Conservation (phyloP, 345 rosid genomes). For the Abelmoschus esculentus region DNA sequence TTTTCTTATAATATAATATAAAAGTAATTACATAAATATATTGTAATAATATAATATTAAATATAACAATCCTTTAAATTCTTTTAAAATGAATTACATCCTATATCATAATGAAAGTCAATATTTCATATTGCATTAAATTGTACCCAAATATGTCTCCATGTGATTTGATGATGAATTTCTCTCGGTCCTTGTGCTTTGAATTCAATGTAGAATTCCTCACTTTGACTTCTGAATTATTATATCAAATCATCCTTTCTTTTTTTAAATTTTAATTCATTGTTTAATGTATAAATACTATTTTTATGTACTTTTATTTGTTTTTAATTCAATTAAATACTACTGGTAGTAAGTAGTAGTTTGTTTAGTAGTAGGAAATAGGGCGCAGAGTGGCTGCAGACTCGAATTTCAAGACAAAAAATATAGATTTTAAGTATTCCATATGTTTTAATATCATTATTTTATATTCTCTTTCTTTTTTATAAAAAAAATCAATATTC, state of each 20-base stretch:
- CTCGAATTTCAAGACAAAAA: not conserved
- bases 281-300: not conserved
- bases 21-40: too few relatives aligned
- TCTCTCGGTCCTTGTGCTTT: slow-evolving; percentile 43
- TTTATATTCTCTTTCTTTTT: too few relatives aligned
- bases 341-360: not conserved
- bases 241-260: not conserved
- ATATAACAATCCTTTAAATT: too few relatives aligned
- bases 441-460: too few relatives aligned
- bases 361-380: not conserved
- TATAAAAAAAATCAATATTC: too few relatives aligned
- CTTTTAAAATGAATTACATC: too few relatives aligned
- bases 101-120: too few relatives aligned
- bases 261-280: not conserved
- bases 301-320: not conserved
- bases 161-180: slow-evolving; percentile 51
- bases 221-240: slow-evolving; percentile 35
- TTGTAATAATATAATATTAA: too few relatives aligned
- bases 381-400: not conserved
- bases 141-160: not conserved
- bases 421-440: not conserved
- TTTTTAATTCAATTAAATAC: not conserved
- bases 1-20: too few relatives aligned
- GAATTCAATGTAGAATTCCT: slow-evolving; percentile 38
- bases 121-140: too few relatives aligned